Evolutionary conservation across 768 basidiomycete species (phyloP), one percentile per base, ranked within the genome.

Genomic region (Suillus sp.): DNA sequence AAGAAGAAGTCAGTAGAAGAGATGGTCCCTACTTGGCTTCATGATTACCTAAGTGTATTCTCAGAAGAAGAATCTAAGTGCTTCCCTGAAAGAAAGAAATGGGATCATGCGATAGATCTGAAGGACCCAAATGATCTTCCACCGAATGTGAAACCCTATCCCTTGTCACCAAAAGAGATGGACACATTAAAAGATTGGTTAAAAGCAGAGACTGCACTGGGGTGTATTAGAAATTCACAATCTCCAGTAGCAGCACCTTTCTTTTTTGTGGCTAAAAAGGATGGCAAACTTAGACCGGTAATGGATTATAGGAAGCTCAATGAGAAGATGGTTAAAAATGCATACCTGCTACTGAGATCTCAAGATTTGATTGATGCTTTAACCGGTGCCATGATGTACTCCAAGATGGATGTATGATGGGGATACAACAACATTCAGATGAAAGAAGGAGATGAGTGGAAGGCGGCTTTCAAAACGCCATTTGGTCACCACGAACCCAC

Each of bases 371-470:
- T 45, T 4, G 48, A 65, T 22, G 42, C 50, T 1, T 18, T 62
- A 10, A 62, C 59, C 4, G 48, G 51, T 14, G 53, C 60, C 3
- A 62, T 20, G 1, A 2, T 58, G 9, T 65, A 59, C 27, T 59
- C 65, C 0, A 65, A 65, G 71, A 3, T 43, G 43, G 43, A 43
- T n/a, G 43, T n/a, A 43, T 0, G n/a, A 43, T 43, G 43, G n/a
- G n/a, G n/a, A 1, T 43, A n/a, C 4, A 43, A 43, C 1, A 43
- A n/a, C 4, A 43, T 45, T n/a, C 10, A 3, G 3, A 77, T 84
- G 55, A 73, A 72, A 14, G 71, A 77, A 48, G 81, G 80, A 4
- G 74, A 83, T 62, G 70, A 81, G 67, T 76, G 71, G 73, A 83
- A 80, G 64, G 79, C 74, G 1, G 78, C 74, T 18, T 78, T 86